Evolutionary conservation across 495 filamentous ascomycete species (phyloP).

Genomic region (Sporormia fimetaria): DNA sequence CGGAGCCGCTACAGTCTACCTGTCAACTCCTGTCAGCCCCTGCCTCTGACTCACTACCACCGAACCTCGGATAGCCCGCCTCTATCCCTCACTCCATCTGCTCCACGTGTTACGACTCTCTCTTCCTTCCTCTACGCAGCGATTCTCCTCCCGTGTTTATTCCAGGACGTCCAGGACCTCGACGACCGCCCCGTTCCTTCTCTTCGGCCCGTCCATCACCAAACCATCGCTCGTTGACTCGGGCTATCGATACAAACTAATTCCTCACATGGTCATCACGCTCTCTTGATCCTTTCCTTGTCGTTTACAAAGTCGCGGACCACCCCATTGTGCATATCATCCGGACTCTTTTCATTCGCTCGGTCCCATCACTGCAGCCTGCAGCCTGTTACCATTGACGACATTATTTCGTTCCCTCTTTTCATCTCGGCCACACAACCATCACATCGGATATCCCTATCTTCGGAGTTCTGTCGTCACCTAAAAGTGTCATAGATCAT

Average conservation of each 20-base stretch:
- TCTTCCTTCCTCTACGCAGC: conserved; percentile 24
- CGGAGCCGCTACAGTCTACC: conserved; percentile 16
- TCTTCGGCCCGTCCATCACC: conserved; percentile 1
- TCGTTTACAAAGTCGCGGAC: conserved; percentile 22
- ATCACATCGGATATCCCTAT: conserved; percentile 22
- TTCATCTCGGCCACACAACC: conserved; percentile 10
- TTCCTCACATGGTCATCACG: conserved; percentile 29
- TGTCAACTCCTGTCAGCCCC: conserved; percentile 20
- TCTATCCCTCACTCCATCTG: conserved; percentile 9
- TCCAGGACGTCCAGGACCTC: conserved; percentile 10
- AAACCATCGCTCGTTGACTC: conserved; percentile 23
- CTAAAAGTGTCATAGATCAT: conserved; percentile 26
- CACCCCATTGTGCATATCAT: conserved; percentile 27
- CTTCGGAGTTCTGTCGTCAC: conserved; percentile 20
- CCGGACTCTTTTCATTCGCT: conserved; percentile 13
- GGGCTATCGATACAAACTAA: conserved; percentile 28
- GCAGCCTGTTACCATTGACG: conserved; percentile 18
- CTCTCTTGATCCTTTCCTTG: conserved; percentile 29
- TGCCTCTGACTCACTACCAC: conserved; percentile 23
- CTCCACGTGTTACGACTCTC: conserved; percentile 28
- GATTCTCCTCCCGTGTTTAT: conserved; percentile 10
- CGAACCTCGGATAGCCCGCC: conserved; percentile 10
- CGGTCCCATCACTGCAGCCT: conserved; percentile 10
- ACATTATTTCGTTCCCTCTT: conserved; percentile 12
- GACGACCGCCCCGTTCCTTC: conserved; percentile 7